Percentiles rank a stretch among this genome's conserved stretches.
phyloP scores from a whole-genome alignment of 1,284 basidiomycete genomes.

The Fomitopsis schrenkii region DNA sequence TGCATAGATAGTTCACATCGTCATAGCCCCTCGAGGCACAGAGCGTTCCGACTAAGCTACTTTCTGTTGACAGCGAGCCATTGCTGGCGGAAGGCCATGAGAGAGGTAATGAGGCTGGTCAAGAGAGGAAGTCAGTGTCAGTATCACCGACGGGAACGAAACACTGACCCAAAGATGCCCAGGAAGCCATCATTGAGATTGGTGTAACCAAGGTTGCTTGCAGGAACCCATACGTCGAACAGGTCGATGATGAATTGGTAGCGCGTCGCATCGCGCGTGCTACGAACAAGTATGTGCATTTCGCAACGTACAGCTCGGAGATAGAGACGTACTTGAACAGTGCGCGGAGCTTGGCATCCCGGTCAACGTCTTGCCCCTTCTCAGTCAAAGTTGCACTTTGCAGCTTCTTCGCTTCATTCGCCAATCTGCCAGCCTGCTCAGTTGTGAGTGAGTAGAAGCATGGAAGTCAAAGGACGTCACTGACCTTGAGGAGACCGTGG shows the following conservation, averaged over 20 bases:
- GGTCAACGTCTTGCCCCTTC: constrained; percentile 65
- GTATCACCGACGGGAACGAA: background rate
- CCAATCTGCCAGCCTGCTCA: constrained; percentile 53
- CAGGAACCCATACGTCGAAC: constrained; percentile 87
- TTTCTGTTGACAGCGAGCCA: constrained; percentile 41
- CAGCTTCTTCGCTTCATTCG: constrained; percentile 54
- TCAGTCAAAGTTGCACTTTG: constrained; percentile 44
- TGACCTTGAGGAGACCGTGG: constrained; percentile 65
- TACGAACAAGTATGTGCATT: constrained; percentile 25
- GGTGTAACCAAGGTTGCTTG: constrained; percentile 76
- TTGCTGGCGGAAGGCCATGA: constrained; percentile 50
- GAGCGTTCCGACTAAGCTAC: background rate
- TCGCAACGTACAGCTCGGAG: constrained; percentile 1
- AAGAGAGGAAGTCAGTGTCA: constrained; percentile 6
- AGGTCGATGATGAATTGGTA: constrained; percentile 81
- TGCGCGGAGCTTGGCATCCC: constrained; percentile 56
- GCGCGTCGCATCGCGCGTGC: constrained; percentile 61
- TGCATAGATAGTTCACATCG: background rate
- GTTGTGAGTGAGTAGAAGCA: background rate
- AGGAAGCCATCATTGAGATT: constrained; percentile 84
- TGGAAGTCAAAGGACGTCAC: constrained; percentile 3
- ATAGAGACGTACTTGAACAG: constrained; percentile 48
- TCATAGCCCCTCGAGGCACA: background rate
- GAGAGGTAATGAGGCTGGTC: constrained; percentile 54
- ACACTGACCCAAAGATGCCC: constrained; percentile 76